phyloP scores from a whole-genome alignment of 495 filamentous ascomycete genomes.

The Xylaria cubensis region DNA sequence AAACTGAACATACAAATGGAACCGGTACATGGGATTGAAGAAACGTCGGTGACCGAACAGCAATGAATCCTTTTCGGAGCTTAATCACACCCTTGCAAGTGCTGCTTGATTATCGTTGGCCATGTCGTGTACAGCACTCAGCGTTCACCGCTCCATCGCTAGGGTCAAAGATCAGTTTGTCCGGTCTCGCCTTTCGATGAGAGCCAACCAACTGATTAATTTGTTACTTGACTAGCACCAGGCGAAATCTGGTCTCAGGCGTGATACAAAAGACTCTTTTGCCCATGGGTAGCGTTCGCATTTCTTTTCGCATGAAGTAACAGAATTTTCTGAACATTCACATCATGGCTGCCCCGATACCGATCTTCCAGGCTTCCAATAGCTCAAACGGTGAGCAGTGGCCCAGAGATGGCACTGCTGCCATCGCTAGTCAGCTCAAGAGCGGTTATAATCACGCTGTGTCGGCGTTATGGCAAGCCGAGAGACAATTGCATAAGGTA shows the following conservation, averaged over 20 bases:
- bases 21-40: neutral
- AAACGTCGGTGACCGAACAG: constrained; percentile 1
- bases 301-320: neutral
- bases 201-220: neutral
- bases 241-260: neutral
- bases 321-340: neutral
- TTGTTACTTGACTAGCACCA: neutral
- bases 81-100: neutral
- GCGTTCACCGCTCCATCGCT: neutral
- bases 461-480: constrained; percentile 80
- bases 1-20: neutral
- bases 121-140: neutral
- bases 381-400: neutral
- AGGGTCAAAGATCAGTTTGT: neutral
- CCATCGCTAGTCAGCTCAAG: constrained; percentile 79
- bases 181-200: constrained; percentile 1
- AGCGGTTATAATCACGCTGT: constrained; percentile 82
- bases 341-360: neutral
- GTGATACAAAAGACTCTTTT: neutral
- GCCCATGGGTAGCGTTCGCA: neutral
- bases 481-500: constrained; percentile 84
- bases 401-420: constrained; percentile 1
- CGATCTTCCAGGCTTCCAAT: neutral
- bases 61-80: neutral
- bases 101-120: neutral